phyloP scores from a whole-genome alignment of 192 early-diverging fungal species.

The Coemansia sp. region DNA sequence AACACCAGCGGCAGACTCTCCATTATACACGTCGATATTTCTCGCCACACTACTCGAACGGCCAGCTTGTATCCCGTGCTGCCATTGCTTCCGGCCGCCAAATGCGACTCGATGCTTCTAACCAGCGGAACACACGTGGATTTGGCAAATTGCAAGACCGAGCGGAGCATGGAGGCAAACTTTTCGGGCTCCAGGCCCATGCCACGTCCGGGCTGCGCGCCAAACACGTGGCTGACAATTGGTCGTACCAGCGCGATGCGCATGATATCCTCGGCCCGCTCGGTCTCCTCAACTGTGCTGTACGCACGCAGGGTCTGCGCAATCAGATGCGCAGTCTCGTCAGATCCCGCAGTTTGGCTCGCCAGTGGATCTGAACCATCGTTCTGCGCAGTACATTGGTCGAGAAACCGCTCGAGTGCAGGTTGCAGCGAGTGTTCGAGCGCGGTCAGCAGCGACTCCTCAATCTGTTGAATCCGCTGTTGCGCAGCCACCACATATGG shows the following conservation, averaged over 20 bases:
- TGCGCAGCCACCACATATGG: slow-evolving; percentile 23
- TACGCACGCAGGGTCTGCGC: slow-evolving; percentile 38
- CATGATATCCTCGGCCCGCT: slow-evolving; percentile 21
- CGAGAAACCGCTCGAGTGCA: slow-evolving; percentile 19
- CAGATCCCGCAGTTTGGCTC: background rate
- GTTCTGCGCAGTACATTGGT: background rate
- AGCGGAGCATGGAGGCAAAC: slow-evolving; percentile 21
- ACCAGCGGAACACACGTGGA: slow-evolving; percentile 18
- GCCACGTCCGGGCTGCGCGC: slow-evolving; percentile 14
- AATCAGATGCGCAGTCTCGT: slow-evolving; percentile 1
- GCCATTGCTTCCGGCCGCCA: background rate
- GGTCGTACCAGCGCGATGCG: slow-evolving; percentile 27
- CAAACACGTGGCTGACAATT: slow-evolving; percentile 6
- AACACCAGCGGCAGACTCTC: slow-evolving; percentile 35
- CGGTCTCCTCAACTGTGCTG: slow-evolving; percentile 26
- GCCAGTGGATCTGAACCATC: background rate
- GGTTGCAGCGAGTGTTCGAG: slow-evolving; percentile 22
- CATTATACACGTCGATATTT: slow-evolving; percentile 18
- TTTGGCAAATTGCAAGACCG: slow-evolving; percentile 14
- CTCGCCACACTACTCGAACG: slow-evolving; percentile 38
- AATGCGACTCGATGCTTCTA: slow-evolving; percentile 5
- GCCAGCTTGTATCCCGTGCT: slow-evolving; percentile 6
- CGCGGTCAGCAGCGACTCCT: slow-evolving; percentile 17
- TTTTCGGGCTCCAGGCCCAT: slow-evolving; percentile 35
- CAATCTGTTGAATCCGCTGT: slow-evolving; percentile 15